Base-by-base conservation (phyloP, 2,329 filamentous ascomycete species). In the Chrysoporthe cubensis region DNA sequence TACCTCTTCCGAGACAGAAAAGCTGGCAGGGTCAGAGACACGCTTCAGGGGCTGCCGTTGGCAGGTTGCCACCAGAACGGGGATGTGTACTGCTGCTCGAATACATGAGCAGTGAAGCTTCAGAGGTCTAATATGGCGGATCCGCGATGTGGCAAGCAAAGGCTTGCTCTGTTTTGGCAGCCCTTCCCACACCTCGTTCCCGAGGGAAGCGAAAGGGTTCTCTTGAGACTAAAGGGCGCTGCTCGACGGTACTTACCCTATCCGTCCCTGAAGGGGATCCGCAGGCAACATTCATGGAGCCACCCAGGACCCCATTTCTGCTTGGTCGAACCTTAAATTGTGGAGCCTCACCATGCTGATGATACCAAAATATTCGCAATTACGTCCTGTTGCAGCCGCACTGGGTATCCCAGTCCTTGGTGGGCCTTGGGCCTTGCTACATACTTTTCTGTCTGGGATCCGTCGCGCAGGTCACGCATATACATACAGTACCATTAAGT, bases 381-480 rank as follows among this genome's bases (percentile, higher is more conserved):
- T 62, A 57, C 63, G 64, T 66, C 50, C 65, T 57, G 48, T 37
- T 50, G 54, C 58, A 61, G 44, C 34, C 63, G 52, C 50, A 62
- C 66, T 60, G 67, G 67, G 64, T 54, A 26, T 46, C 58, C 66
- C 66, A 66, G 50, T 58, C 62, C 46, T 42, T 50, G 43, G 42
- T 54, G 50, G 50, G 50, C 50, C 50, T 54, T 54, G 52, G 43
- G 54, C 44, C 67, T 62, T 44, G 62, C 61, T 46, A 60, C 60
- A 46, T 62, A 21, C 52, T 56, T 61, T 67, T 43, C 48, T 48
- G 58, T 62, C 65, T 62, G 62, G 68, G 68, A 70, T 70, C 59
- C 66, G 65, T 65, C 63, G 63, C 42, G 48, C 48, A 21, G 16
- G 37, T 59, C 56, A 52, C 11, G 43, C 44, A 65, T 26, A 26